Evolutionary conservation across 495 filamentous ascomycete species (phyloP).

Genomic region (Penicillium subrubescens): DNA sequence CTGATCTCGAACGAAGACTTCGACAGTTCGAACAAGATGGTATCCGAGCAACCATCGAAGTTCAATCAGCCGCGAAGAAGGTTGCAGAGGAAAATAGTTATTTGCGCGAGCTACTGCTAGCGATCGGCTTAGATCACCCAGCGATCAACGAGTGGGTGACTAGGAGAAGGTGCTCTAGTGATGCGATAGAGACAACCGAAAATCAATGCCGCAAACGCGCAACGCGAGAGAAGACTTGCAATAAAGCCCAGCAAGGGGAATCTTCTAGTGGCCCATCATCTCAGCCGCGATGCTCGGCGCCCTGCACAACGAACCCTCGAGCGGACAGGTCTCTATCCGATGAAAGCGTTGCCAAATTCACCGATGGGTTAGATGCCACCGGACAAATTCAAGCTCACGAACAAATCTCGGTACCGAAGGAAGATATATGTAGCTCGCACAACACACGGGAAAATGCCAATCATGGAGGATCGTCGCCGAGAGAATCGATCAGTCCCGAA

Average conservation of each 20-base stretch:
- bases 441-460: background rate
- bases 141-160: background rate
- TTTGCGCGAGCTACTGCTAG: background rate
- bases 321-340: background rate
- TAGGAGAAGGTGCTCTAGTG: background rate
- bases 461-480: background rate
- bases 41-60: background rate
- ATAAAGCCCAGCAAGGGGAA: background rate
- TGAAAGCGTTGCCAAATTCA: background rate
- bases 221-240: background rate
- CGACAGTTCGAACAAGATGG: background rate
- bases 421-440: background rate
- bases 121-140: background rate
- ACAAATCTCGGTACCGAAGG: background rate
- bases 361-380: background rate
- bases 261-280: background rate
- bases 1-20: background rate
- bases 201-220: background rate
- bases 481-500: too few relatives aligned
- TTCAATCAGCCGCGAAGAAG: background rate
- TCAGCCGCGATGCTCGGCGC: background rate
- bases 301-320: background rate
- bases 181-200: background rate
- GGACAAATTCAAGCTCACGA: background rate
- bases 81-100: slow-evolving; percentile 1